A percentile compares a stretch with the other conserved stretches of the same genome.
These are phyloP conservation scores for Phytophthora cajani DNA, from an alignment of 352 stramenopile species.

Conservation along the genomic window DNA sequence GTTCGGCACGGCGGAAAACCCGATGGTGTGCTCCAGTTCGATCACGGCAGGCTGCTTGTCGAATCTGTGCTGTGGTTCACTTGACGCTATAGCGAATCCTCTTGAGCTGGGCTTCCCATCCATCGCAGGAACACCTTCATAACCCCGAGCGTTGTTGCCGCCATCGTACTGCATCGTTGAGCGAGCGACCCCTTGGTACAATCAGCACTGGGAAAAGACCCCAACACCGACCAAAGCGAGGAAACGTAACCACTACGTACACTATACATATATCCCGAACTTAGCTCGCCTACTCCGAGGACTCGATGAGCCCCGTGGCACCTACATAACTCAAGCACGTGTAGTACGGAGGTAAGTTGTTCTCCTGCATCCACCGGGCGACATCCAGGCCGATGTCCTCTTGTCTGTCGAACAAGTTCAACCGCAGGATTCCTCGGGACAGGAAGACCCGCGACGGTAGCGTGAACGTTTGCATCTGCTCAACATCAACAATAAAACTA, in stretches of 20 bases:
- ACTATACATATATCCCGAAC: conserved; percentile 28
- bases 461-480: conserved; percentile 63
- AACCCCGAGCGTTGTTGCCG: conserved; percentile 27
- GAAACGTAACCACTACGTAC: conserved; percentile 18
- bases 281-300: conserved; percentile 13
- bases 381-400: conserved; percentile 63
- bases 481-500: background rate
- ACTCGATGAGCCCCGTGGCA: conserved; percentile 41
- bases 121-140: conserved; percentile 20
- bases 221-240: conserved; percentile 5
- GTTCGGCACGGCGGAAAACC: conserved; percentile 84
- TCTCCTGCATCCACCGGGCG: conserved; percentile 53
- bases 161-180: conserved; percentile 40
- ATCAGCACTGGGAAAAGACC: conserved; percentile 9
- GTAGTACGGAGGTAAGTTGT: conserved; percentile 70
- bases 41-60: conserved; percentile 46
- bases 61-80: conserved; percentile 2
- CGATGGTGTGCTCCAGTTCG: conserved; percentile 94
- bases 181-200: conserved; percentile 4
- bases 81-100: conserved; percentile 7
- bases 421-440: conserved; percentile 49
- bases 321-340: conserved; percentile 82
- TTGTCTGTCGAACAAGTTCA: conserved; percentile 68
- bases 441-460: conserved; percentile 59
- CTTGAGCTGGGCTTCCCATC: conserved; percentile 18